Base-by-base conservation (phyloP, 495 filamentous ascomycete genomes). In the Bacidia rubella region DNA sequence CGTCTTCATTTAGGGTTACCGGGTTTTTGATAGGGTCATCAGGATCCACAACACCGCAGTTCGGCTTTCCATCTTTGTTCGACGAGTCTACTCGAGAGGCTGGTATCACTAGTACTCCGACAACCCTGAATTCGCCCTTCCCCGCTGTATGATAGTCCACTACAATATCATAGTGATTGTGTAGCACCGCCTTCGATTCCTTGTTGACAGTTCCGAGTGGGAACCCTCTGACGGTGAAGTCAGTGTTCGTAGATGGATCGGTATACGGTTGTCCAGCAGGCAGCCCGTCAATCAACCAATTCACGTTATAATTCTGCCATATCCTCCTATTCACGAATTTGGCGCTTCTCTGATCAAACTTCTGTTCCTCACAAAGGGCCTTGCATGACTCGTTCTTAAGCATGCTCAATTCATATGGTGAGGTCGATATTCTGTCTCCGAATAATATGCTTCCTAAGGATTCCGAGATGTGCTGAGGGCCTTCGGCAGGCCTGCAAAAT, bases 401-500 rank as follows among this genome's bases (percentile, higher is more conserved):
- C 93, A 98, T 98, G 49, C 79, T 74, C 20, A 98, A 71, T 54
- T 95, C 81, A 61, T 92, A 90, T 0, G 90, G 85, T 9, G 90
- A 95, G 1, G 86, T 89, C 64, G 83, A 82, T 64, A 98, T 98
- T 43, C 92, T 83, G 68, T 98, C 92, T 7, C 92, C 92, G 55
- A 98, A 98, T 21, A 98, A 63, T 59, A 98, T 98, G 68, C 90
- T 95, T 3, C 92, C 92, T 52, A 98, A 66, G 29, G 88, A 95
- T 70, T 95, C 90, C 29, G 83, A 79, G 1, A 90, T 78, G 67
- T 81, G 72, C 60, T 85, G 67, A 1, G 85, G 78, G 17, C 85
- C 87, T 44, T 73, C 80, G 56, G 82, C 71, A 1, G 90, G 92
- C 41, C 70, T 69, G 68, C 92, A 98, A 69, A 95, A 95, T 54